These are phyloP conservation scores for Kluyveromyces sp. DNA, from an alignment of 1,139 yeast species.

Conservation along the genomic window DNA sequence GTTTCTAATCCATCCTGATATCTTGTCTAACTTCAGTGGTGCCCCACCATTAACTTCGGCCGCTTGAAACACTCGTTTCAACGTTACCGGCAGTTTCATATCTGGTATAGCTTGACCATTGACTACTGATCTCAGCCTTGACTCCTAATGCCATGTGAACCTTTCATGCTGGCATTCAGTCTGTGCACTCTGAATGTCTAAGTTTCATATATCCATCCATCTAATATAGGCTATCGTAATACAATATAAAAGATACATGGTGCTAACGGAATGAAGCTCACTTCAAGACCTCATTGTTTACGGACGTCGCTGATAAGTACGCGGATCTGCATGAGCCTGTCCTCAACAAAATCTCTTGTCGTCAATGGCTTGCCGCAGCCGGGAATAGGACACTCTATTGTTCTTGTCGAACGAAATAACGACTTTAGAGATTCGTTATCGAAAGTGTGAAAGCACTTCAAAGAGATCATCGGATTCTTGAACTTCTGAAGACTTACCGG, in stretches of 20 bases:
- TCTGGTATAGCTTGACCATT: no score
- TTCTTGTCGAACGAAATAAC: constrained; percentile 16
- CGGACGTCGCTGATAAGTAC: constrained; percentile 19
- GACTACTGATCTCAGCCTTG: no score
- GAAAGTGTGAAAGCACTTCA: constrained; percentile 53
- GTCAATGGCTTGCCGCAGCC: constrained; percentile 26
- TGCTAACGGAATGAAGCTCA: not conserved
- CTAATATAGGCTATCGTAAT: not conserved
- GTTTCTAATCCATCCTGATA: constrained; percentile 68
- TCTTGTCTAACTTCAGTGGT: constrained; percentile 2
- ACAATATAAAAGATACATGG: no score
- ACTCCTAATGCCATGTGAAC: no score
- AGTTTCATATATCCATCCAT: not conserved
- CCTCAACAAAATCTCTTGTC: constrained; percentile 22
- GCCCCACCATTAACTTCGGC: constrained; percentile 2
- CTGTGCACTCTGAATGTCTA: no score
- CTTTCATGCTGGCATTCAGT: no score
- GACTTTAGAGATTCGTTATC: constrained; percentile 41
- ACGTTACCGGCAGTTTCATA: constrained; percentile 4
- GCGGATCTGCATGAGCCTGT: constrained; percentile 27
- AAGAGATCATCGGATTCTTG: constrained; percentile 47
- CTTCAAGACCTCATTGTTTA: constrained; percentile 4
- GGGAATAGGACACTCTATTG: constrained; percentile 28
- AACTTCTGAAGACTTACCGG: constrained; percentile 53
- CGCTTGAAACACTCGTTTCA: constrained; percentile 3